Percentiles rank a stretch among this genome's conserved stretches.
phyloP scores from a whole-genome alignment of 2,329 filamentous ascomycete genomes.

The Pestalotiopsis sp. region DNA sequence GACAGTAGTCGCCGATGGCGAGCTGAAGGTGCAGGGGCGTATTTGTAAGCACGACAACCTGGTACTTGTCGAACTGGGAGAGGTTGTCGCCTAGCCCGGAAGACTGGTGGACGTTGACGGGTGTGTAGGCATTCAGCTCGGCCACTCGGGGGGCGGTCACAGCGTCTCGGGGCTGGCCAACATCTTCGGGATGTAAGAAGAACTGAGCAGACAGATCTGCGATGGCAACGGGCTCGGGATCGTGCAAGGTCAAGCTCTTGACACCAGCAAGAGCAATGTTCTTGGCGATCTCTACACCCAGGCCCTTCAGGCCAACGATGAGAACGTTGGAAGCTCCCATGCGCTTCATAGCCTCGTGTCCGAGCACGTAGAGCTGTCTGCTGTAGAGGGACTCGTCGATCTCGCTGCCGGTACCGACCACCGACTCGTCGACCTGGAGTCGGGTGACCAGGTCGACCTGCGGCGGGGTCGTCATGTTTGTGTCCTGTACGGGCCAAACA shows the following conservation, averaged over 20 bases:
- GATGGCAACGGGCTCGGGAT: conserved; percentile 81
- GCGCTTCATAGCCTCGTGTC: conserved; percentile 92
- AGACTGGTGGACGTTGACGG: conserved; percentile 75
- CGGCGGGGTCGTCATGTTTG: conserved; percentile 48
- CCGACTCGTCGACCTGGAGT: conserved; percentile 68
- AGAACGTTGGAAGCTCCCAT: conserved; percentile 97
- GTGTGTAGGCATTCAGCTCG: conserved; percentile 95
- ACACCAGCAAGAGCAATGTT: conserved; percentile 97
- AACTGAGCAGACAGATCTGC: conserved; percentile 96
- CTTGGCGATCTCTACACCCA: conserved; percentile 98
- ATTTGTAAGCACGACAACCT: conserved; percentile 89
- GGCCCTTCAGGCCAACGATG: conserved; percentile 86
- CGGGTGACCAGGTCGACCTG: conserved; percentile 66
- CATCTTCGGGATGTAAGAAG: conserved; percentile 85
- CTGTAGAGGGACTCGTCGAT: conserved; percentile 78
- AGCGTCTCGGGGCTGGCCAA: conserved; percentile 87
- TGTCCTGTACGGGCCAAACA: conserved; percentile 39
- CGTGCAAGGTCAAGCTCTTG: conserved; percentile 93
- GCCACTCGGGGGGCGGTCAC: conserved; percentile 88
- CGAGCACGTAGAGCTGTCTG: conserved; percentile 72
- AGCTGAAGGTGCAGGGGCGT: conserved; percentile 81
- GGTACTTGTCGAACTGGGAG: conserved; percentile 83
- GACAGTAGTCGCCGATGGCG: conserved; percentile 87
- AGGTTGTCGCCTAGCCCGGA: conserved; percentile 73
- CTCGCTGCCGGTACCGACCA: conserved; percentile 52